These are phyloP conservation scores for Xylaria sp. DNA, from an alignment of 2,329 filamentous ascomycete genomes.

Conservation along the genomic window DNA sequence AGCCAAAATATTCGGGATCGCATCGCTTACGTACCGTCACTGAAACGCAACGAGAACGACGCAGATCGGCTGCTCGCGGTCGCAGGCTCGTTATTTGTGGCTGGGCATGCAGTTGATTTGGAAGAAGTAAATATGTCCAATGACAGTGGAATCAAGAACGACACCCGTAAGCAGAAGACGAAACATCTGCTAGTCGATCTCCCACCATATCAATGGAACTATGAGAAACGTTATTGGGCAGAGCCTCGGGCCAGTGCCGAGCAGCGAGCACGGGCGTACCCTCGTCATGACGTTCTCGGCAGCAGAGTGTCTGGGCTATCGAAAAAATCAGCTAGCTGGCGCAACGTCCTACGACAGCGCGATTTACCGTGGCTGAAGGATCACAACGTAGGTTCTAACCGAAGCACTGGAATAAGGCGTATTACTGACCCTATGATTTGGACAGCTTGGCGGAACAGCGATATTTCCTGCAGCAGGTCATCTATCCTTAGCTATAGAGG, in stretches of 20 bases:
- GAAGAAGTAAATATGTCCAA: conserved; percentile 37
- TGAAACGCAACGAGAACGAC: conserved; percentile 41
- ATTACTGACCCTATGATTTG: conserved; percentile 29
- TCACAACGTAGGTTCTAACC: conserved; percentile 29
- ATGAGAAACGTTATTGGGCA: conserved; percentile 40
- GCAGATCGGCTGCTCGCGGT: conserved; percentile 39
- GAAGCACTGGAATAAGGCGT: conserved; percentile 34
- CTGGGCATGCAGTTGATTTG: conserved; percentile 41
- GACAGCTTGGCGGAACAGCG: conserved; percentile 33
- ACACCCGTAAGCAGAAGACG: conserved; percentile 33
- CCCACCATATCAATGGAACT: conserved; percentile 48
- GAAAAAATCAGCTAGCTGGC: conserved; percentile 37
- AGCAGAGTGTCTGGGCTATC: conserved; percentile 34
- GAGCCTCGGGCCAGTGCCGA: conserved; percentile 45
- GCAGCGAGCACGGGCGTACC: conserved; percentile 37
- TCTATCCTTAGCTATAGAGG: conserved; percentile 38
- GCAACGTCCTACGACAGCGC: conserved; percentile 39
- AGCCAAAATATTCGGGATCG: conserved; percentile 34
- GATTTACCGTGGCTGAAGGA: conserved; percentile 39
- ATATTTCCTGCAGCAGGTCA: conserved; percentile 41
- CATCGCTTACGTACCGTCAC: conserved; percentile 38
- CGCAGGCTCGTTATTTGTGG: conserved; percentile 44
- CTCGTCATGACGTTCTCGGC: conserved; percentile 47
- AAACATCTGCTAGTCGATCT: conserved; percentile 44
- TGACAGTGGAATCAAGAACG: conserved; percentile 16